Evolutionary conservation across 176 grass and related monocot species (phyloP).

Genomic region (Aegilops tauschii): DNA sequence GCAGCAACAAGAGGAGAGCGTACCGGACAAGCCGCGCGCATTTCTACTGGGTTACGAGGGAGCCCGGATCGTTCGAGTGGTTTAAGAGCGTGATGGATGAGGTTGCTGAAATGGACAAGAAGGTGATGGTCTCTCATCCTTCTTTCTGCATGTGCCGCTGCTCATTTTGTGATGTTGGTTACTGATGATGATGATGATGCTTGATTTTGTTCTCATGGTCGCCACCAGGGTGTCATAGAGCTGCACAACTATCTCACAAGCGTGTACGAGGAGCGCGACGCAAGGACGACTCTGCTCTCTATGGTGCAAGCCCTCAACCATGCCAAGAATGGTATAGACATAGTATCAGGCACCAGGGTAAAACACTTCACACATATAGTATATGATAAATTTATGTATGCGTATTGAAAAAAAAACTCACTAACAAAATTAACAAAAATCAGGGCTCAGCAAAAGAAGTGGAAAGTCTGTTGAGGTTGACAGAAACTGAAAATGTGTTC

Average conservation of each 20-base stretch:
- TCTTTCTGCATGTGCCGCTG: background rate
- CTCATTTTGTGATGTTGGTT: background rate
- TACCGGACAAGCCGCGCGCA: slow-evolving; percentile 59
- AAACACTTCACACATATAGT: background rate
- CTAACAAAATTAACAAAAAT: background rate
- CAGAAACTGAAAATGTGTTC: background rate
- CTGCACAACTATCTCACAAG: slow-evolving; percentile 89
- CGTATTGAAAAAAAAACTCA: background rate
- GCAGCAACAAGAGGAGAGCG: slow-evolving; percentile 54
- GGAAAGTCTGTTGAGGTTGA: background rate
- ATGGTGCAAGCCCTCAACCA: slow-evolving; percentile 90
- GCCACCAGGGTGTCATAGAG: slow-evolving; percentile 65
- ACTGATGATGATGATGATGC: background rate
- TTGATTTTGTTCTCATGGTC: slow-evolving; percentile 8
- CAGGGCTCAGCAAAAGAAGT: background rate
- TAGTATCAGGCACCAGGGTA: slow-evolving; percentile 83
- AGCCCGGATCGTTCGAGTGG: slow-evolving; percentile 81
- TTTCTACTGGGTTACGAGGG: slow-evolving; percentile 94
- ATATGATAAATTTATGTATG: background rate
- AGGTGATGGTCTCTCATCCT: slow-evolving; percentile 27
- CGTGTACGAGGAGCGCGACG: slow-evolving; percentile 78
- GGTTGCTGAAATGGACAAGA: slow-evolving; percentile 83
- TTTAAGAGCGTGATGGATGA: slow-evolving; percentile 92
- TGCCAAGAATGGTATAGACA: slow-evolving; percentile 81
- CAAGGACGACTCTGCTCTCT: slow-evolving; percentile 61